These are phyloP conservation scores for Apodospora peruviana DNA, from an alignment of 495 filamentous ascomycete genomes.

Conservation along the genomic window DNA sequence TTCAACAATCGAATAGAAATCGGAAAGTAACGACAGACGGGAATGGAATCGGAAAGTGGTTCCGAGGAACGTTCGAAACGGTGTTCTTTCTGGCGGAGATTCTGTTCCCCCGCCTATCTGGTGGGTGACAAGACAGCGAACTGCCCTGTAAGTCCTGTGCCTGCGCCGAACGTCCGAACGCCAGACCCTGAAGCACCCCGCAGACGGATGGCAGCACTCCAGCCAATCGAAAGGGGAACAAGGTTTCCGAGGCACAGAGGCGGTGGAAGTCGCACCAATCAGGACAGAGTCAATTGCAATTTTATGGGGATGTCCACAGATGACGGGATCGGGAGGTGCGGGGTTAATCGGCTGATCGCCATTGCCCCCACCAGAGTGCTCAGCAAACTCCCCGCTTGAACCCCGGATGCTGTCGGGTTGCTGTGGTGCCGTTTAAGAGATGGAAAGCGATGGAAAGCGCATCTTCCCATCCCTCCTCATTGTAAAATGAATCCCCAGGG, in stretches of 20 bases:
- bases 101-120: too few species aligned
- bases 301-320: not conserved
- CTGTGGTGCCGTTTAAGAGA: not conserved
- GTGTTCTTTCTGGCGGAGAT: too few species aligned
- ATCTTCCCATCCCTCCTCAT: not conserved
- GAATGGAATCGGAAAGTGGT: too few species aligned
- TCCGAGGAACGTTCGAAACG: too few species aligned
- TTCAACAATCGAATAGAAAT: too few species aligned
- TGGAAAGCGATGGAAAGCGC: not conserved
- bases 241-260: not conserved
- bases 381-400: not conserved
- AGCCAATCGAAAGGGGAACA: not conserved
- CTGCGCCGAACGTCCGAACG: too few species aligned
- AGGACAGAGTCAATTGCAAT: not conserved
- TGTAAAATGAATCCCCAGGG: not conserved
- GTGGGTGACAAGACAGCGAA: too few species aligned
- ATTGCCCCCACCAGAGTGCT: not conserved
- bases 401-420: not conserved
- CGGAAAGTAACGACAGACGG: too few species aligned
- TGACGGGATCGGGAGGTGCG: not conserved
- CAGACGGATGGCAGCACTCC: not conserved
- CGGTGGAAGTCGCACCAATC: not conserved
- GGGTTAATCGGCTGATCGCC: not conserved
- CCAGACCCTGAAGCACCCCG: not conserved
- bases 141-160: too few species aligned